Base-by-base conservation (phyloP, 495 filamentous ascomycete species). In the Hyphodiscus hymeniophilus region DNA sequence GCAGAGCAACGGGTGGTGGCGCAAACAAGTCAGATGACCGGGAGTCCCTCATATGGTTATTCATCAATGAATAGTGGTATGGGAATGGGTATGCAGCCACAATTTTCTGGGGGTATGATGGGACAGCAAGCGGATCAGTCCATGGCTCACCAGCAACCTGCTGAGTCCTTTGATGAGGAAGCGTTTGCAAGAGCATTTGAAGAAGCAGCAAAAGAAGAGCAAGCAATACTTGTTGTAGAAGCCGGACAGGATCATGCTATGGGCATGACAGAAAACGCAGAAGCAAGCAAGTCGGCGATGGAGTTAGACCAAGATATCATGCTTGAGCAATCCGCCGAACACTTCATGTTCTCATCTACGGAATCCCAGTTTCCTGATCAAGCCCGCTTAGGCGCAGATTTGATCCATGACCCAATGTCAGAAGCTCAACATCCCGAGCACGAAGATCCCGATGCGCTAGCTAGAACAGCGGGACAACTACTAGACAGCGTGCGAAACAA, bases 401-500 rank as follows among this genome's bases (percentile, higher is more conserved):
- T 48, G 11, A 61, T 61, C 35, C 43, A 54, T 7, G 36, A 54
- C 30, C 57, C 54, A 2, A 34, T 51, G 4, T n/a, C 16, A 5
- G 10, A 15, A 17, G 16, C 24, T 16, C 23, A 52, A 11, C 28
- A 59, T 7, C 33, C 54, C 17, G 42, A 59, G 30, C 51, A 59
- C 18, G 48, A 51, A 46, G 79, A 85, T 49, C 70, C 72, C 5
- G 82, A 89, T 55, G 85, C 80, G 30, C 70, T 90, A 23, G 80
- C 84, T 15, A 67, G 70, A 30, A 87, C 85, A 3, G 87, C 87
- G 7, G 84, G 77, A 16, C 67, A 80, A 38, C 66, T 92, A 3
- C 68, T 92, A 3, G 75, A 86, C n/a, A 81, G 72, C 33, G 72
- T 92, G 8, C 69, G 76, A 24, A 66, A 81, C 51, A 80, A 92